Conservation (phyloP, 1,139 yeast species). For the Zygoascus meyerae region DNA sequence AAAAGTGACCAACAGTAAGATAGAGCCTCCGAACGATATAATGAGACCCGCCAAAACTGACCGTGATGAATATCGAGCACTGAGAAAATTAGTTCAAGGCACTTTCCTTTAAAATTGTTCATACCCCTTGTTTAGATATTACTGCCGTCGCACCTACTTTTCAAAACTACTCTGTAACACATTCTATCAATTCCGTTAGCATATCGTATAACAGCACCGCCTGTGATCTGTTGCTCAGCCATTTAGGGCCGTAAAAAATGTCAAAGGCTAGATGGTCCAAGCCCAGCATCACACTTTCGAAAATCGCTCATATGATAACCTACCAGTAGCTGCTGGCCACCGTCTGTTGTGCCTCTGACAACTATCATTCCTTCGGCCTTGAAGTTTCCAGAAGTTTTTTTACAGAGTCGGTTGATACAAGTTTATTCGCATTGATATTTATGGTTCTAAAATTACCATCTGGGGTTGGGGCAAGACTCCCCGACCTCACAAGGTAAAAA, state of each 20-base stretch:
- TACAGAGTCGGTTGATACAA: neutral
- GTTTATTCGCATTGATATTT: too few relatives aligned
- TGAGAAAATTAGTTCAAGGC: too few relatives aligned
- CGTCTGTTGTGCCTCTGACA: neutral
- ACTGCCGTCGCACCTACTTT: conserved; percentile 14
- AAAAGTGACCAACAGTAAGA: conserved; percentile 27
- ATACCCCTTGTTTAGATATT: too few relatives aligned
- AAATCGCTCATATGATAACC: conserved; percentile 5
- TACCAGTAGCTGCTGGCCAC: conserved; percentile 21
- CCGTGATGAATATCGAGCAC: conserved; percentile 26
- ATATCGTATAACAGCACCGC: neutral
- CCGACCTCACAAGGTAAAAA: too few relatives aligned
- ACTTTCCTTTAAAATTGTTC: too few relatives aligned
- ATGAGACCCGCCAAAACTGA: conserved; percentile 35
- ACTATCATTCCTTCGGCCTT: neutral
- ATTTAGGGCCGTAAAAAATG: neutral
- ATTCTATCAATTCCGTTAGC: conserved; percentile 12
- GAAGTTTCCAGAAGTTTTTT: neutral
- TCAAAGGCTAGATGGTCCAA: neutral
- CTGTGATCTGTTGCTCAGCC: too few relatives aligned
- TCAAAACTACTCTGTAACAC: conserved; percentile 21
- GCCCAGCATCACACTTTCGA: neutral
- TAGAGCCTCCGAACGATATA: conserved; percentile 34
- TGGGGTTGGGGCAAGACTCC: too few relatives aligned
- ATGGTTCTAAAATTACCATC: too few relatives aligned